Percentiles rank a stretch among this genome's conserved stretches.
These are phyloP conservation scores for Alternaria dauci DNA, from an alignment of 2,329 filamentous ascomycete genomes.

Conservation along the genomic window DNA sequence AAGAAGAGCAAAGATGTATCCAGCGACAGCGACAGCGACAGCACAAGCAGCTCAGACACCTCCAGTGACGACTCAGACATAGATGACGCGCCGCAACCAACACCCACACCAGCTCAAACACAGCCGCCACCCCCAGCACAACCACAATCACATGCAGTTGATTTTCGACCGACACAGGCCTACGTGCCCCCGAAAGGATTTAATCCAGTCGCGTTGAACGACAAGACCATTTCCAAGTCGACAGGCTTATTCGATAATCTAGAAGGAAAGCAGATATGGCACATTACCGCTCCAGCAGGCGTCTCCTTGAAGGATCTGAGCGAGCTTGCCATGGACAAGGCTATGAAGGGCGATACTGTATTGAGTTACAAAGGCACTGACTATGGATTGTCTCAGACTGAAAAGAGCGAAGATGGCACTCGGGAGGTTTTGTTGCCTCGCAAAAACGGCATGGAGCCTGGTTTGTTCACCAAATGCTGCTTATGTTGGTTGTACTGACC, in stretches of 20 bases:
- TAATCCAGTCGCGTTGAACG: conserved; percentile 60
- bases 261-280: conserved; percentile 79
- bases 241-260: conserved; percentile 66
- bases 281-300: conserved; percentile 76
- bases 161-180: conserved; percentile 47
- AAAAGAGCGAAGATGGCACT: conserved; percentile 61
- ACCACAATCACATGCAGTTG: conserved; percentile 39
- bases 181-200: conserved; percentile 57
- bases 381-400: conserved; percentile 65
- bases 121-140: conserved; percentile 16
- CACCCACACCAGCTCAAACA: conserved; percentile 24
- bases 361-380: conserved; percentile 70
- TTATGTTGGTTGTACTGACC: conserved; percentile 15
- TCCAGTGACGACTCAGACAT: conserved; percentile 52
- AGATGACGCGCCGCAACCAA: conserved; percentile 31
- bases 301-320: conserved; percentile 73
- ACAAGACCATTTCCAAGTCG: conserved; percentile 39
- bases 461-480: conserved; percentile 53
- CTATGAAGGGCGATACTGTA: conserved; percentile 62
- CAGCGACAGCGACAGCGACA: conserved; percentile 27
- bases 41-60: conserved; percentile 35
- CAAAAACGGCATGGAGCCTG: conserved; percentile 62
- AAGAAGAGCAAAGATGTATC: conserved; percentile 21
- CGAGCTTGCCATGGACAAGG: conserved; percentile 69
- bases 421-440: conserved; percentile 70